A percentile compares a stretch with the other conserved stretches of the same genome.
phyloP scores from a whole-genome alignment of 768 basidiomycete genomes.

The Leccinellum luteum region DNA sequence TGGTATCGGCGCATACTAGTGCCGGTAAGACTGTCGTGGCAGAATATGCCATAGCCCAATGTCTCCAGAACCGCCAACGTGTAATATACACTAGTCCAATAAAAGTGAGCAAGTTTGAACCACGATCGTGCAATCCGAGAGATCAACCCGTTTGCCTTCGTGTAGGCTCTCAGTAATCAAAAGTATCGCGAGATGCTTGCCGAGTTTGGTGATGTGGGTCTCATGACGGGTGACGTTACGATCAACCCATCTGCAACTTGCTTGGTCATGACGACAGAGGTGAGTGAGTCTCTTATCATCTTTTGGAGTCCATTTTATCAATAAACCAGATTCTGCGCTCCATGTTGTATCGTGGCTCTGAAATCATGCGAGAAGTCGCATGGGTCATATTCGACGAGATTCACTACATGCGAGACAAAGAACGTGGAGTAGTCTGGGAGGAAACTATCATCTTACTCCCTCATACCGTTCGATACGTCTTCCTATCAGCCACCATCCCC shows the following conservation, averaged over 20 bases:
- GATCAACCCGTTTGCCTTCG: conserved; percentile 16
- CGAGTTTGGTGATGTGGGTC: conserved; percentile 95
- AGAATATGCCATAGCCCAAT: conserved; percentile 98
- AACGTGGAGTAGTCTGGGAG: conserved; percentile 99
- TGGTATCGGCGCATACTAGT: conserved; percentile 98
- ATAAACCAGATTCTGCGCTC: conserved; percentile 83
- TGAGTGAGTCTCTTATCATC: conserved; percentile 39
- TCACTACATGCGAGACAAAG: conserved; percentile 99
- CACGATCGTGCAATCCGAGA: conserved; percentile 10
- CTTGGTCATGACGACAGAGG: conserved; percentile 97
- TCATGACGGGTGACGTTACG: conserved; percentile 99
- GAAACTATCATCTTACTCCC: conserved; percentile 97
- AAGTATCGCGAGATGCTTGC: conserved; percentile 98
- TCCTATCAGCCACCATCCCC: conserved; percentile 97
- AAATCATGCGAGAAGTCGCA: conserved; percentile 99
- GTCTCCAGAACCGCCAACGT: conserved; percentile 88
- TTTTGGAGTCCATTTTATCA: neutral
- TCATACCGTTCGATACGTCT: conserved; percentile 94
- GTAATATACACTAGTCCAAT: conserved; percentile 99
- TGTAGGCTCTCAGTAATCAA: conserved; percentile 94
- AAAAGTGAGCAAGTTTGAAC: conserved; percentile 64
- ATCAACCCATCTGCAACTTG: conserved; percentile 97
- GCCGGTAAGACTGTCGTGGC: conserved; percentile 99
- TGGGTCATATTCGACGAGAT: conserved; percentile 99
- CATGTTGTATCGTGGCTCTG: conserved; percentile 98